Conservation (phyloP, 2,329 filamentous ascomycete species). For the Fusarium miscanthi region DNA sequence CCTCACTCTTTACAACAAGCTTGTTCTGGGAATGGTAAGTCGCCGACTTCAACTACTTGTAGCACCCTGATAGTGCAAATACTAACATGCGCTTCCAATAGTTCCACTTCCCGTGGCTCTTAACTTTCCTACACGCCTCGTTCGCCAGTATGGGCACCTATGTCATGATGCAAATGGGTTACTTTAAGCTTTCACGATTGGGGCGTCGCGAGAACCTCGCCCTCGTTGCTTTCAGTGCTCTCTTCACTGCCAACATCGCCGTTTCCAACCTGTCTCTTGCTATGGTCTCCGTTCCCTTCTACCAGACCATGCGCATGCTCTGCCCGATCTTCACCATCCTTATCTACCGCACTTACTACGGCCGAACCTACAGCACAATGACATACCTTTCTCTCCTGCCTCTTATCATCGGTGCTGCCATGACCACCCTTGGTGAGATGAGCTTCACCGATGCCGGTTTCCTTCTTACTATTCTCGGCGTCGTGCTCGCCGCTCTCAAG, state of each 20-base stretch:
- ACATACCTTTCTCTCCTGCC: slow-evolving; percentile 71
- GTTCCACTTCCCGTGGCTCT: slow-evolving; percentile 70
- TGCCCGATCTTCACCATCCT: slow-evolving; percentile 71
- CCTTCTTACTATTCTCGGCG: slow-evolving; percentile 64
- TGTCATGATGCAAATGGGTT: slow-evolving; percentile 61
- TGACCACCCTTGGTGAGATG: slow-evolving; percentile 72
- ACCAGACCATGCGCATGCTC: slow-evolving; percentile 72
- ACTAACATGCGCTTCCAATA: slow-evolving; percentile 47
- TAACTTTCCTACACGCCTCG: slow-evolving; percentile 68
- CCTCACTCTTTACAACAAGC: slow-evolving; percentile 70
- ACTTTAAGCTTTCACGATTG: slow-evolving; percentile 64
- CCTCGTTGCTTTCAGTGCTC: slow-evolving; percentile 67
- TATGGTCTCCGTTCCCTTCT: slow-evolving; percentile 73
- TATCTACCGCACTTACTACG: slow-evolving; percentile 68
- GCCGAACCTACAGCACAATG: slow-evolving; percentile 63
- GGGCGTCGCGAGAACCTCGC: slow-evolving; percentile 64
- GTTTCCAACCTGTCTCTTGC: slow-evolving; percentile 71
- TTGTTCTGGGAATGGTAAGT: slow-evolving; percentile 63
- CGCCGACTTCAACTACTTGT: neutral
- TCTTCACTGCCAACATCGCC: slow-evolving; percentile 73
- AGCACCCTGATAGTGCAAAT: neutral
- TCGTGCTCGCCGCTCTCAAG: slow-evolving; percentile 66
- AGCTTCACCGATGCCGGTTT: slow-evolving; percentile 69
- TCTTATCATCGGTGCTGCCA: slow-evolving; percentile 68
- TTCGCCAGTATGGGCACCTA: slow-evolving; percentile 68